Evolutionary conservation across 2,329 filamentous ascomycete genomes (phyloP).

Genomic region (Akanthomyces muscarius): DNA sequence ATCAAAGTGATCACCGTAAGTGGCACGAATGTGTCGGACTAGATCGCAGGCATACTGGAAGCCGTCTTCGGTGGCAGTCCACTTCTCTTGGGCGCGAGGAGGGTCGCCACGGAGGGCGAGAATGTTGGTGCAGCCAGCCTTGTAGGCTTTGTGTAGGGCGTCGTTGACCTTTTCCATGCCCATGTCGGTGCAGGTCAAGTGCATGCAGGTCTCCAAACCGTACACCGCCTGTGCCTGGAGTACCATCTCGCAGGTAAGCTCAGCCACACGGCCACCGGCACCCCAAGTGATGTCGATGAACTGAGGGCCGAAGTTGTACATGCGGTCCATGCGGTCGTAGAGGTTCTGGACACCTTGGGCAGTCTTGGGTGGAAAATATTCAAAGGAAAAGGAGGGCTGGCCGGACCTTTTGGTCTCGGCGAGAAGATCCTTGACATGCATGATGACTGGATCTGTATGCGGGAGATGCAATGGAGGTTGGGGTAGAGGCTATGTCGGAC

Average conservation of each 20-base stretch:
- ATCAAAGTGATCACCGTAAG: slow-evolving; percentile 75
- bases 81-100: slow-evolving; percentile 87
- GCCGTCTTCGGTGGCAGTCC: slow-evolving; percentile 80
- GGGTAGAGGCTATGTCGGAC: background rate
- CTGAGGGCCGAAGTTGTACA: slow-evolving; percentile 88
- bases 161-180: slow-evolving; percentile 85
- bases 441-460: slow-evolving; percentile 42
- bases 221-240: slow-evolving; percentile 91
- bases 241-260: slow-evolving; percentile 97
- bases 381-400: slow-evolving; percentile 92
- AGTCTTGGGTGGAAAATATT: slow-evolving; percentile 98
- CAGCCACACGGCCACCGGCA: slow-evolving; percentile 83
- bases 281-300: slow-evolving; percentile 99
- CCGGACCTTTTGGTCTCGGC: slow-evolving; percentile 72
- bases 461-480: background rate
- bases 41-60: slow-evolving; percentile 93
- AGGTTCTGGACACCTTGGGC: slow-evolving; percentile 97
- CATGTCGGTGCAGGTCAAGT: slow-evolving; percentile 98
- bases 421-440: slow-evolving; percentile 96
- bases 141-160: slow-evolving; percentile 83
- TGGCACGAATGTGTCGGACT: slow-evolving; percentile 74
- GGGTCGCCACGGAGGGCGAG: slow-evolving; percentile 90
- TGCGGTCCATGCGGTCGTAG: slow-evolving; percentile 98
- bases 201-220: slow-evolving; percentile 97
- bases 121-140: slow-evolving; percentile 95